Conservation (phyloP, 2,329 filamentous ascomycete species). For the Chaetoscypha palmicola region DNA sequence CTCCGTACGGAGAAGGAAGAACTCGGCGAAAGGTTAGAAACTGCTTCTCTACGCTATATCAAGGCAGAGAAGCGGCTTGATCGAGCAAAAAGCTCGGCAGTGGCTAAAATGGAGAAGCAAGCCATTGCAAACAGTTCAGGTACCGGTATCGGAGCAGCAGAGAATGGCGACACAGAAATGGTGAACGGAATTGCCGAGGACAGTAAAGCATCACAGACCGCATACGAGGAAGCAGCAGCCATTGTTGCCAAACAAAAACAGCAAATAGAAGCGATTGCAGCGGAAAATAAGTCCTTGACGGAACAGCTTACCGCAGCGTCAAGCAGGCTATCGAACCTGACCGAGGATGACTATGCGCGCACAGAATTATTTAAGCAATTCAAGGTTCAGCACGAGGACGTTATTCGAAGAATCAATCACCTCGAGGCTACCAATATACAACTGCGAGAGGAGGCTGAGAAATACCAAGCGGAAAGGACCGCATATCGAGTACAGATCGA, state of each 20-base stretch:
- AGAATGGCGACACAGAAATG: conserved; percentile 33
- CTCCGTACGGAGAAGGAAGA: conserved; percentile 74
- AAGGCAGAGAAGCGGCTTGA: conserved; percentile 94
- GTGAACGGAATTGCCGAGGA: conserved; percentile 48
- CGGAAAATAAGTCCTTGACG: conserved; percentile 66
- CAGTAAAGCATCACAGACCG: conserved; percentile 62
- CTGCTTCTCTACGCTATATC: conserved; percentile 84
- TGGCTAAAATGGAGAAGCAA: conserved; percentile 87
- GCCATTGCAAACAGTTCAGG: conserved; percentile 53
- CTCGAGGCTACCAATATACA: conserved; percentile 83
- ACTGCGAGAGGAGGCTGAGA: conserved; percentile 77
- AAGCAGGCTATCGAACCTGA: conserved; percentile 59
- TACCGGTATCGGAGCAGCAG: conserved; percentile 35
- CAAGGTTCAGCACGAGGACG: conserved; percentile 83
- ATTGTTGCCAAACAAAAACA: conserved; percentile 78
- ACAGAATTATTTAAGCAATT: conserved; percentile 92
- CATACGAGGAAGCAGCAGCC: conserved; percentile 71
- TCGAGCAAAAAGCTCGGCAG: conserved; percentile 77
- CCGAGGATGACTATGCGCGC: conserved; percentile 88
- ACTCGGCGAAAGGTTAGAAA: conserved; percentile 78
- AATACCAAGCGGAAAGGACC: conserved; percentile 76
- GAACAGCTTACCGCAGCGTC: conserved; percentile 74
- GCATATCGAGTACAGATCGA: conserved; percentile 76
- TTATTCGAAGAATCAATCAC: conserved; percentile 86
- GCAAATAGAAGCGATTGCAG: conserved; percentile 72